phyloP scores from a whole-genome alignment of 306 rosid genomes.

The Mimosa pudica region DNA sequence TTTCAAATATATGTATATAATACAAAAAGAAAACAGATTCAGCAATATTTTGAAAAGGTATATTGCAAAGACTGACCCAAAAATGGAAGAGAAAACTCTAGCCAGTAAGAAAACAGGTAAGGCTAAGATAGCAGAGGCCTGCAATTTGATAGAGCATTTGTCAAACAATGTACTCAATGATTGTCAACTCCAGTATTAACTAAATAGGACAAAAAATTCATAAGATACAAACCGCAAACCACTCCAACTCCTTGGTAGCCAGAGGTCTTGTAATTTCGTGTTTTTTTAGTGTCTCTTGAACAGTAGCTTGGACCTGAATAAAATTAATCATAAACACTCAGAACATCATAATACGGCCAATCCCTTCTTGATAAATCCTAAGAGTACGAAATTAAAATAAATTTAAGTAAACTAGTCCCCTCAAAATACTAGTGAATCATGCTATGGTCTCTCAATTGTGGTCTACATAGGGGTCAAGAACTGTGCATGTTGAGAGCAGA shows the following conservation, averaged over 20 bases:
- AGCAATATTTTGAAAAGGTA: background rate
- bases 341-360: background rate
- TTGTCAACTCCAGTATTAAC: background rate
- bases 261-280: slow-evolving; percentile 82
- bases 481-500: slow-evolving; percentile 11
- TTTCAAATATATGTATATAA: background rate
- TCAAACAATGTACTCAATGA: slow-evolving; percentile 24
- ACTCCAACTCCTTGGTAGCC: slow-evolving; percentile 88
- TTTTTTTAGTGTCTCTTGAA: slow-evolving; percentile 63
- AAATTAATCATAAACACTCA: slow-evolving; percentile 8
- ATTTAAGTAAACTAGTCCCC: slow-evolving; percentile 6
- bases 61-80: slow-evolving; percentile 57
- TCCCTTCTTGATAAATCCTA: background rate
- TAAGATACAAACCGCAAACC: slow-evolving; percentile 83
- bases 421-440: slow-evolving; percentile 4
- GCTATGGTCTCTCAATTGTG: slow-evolving; percentile 12
- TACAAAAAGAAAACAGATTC: slow-evolving; percentile 15
- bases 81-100: slow-evolving; percentile 61
- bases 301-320: slow-evolving; percentile 73
- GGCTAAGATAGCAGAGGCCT: slow-evolving; percentile 95
- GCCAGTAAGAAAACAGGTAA: slow-evolving; percentile 73
- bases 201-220: slow-evolving; percentile 16
- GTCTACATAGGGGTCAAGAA: slow-evolving; percentile 13
- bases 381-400: slow-evolving; percentile 13
- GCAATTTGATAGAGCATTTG: slow-evolving; percentile 45